Base-by-base conservation (phyloP, 257 asterid species). In the Asclepias syriaca region DNA sequence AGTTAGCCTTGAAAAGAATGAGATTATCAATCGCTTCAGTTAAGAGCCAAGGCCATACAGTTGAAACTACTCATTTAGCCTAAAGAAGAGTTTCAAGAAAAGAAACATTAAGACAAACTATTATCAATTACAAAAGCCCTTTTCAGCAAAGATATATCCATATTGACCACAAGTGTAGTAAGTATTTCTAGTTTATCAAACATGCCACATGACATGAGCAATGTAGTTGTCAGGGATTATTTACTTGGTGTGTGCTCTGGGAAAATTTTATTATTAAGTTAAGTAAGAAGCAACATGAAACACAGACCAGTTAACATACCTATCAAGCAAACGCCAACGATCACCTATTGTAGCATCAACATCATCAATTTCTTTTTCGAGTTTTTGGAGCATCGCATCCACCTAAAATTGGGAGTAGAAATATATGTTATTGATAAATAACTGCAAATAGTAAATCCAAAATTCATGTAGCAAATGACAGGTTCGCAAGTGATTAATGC, bases 331-430 rank as follows among this genome's bases (percentile, higher is more conserved):
- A 69, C 96, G 86, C 98, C 97, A 95, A 65, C 86, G 84, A 54
- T 95, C 89, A 27, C 98, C 99, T 79, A 95, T 95, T 82, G 88
- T 87, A 6, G 92, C 94, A 85, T 95, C 98, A 72, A 95, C 99
- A 8, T 88, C 94, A 82, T 95, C 98, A 66, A 95, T 95, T 78
- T 95, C 98, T 84, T 92, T 90, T 80, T 95, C 99, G 79, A 95
- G 96, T 77, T 90, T 95, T 51, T 95, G 97, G 66, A 95, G 96
- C 98, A 95, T 95, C 59, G 88, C 89, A 83, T 92, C 99, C 80
- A 95, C 98, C 98, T 95, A 29, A 72, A 80, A 56, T 57, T 66
- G 74, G 71, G 76, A 74, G 74, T 39, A 64, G 70, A 74, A 63
- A 22, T 37, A 60, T 60, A 18, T 18, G 72, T 70, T 75, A 56